Base-by-base conservation (phyloP, 2,329 filamentous ascomycete species). In the Diaporthe batatas region DNA sequence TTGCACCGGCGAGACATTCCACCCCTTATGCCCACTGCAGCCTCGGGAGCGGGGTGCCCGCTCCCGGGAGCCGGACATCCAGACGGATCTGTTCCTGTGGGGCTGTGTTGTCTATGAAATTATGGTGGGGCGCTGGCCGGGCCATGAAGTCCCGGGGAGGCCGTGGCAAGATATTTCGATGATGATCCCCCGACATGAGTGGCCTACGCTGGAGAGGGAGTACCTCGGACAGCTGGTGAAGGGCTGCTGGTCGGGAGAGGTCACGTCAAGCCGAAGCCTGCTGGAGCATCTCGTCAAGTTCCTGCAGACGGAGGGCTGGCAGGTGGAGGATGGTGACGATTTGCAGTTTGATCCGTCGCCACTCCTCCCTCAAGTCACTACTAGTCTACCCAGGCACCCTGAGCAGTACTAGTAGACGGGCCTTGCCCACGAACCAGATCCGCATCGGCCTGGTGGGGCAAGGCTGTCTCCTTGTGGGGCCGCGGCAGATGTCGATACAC, bases 11-110 rank as follows among this genome's bases (percentile, higher is more conserved):
- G 47, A 68, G 44, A 32, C 64, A 6, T 68, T 68, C 64, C 64
- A 68, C 47, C 64, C 64, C 10, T 12, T 54, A 0, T 47, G 53
- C 44, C 47, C 29, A 1, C 6, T 54, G 6, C 34, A 18, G 6
- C 34, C 34, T 18, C 34, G 55, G n/a, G 6, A 1, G 3, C 34
- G 55, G 21, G n/a, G n/a, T n/a, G n/a, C n/a, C n/a, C 34, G 55
- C 4, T 1, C 12, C 6, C 42, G n/a, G 8, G 29, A 53, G 47
- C 47, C 64, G n/a, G 36, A 8, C 47, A 6, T 68, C 18, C 10
- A 21, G 47, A 68, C 64, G 16, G 64, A 68, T 12, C 6, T 68
- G 21, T 68, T 68, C 14, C 32, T 68, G 3, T 68, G 64, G 64
- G 47, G 64, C 16, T 68, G 64, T 12, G 25, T 54, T 18, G 47